Evolutionary conservation across 2,329 filamentous ascomycete genomes (phyloP).

Genomic region (Periconia macrospinosa): DNA sequence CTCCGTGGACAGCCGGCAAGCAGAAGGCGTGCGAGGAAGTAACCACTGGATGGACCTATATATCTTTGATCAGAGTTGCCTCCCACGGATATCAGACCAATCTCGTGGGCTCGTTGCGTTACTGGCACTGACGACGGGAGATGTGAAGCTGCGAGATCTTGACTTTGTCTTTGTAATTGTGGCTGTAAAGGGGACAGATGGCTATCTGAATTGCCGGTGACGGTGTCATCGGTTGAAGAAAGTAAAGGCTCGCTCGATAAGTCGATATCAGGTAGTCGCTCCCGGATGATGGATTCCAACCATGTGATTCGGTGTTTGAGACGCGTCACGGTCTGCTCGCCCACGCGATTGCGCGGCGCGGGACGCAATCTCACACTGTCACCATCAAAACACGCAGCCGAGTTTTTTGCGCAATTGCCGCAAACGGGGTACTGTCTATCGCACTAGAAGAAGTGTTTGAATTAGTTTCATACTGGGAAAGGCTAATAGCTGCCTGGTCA

Average conservation of each 20-base stretch:
- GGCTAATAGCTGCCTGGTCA: too few relatives aligned
- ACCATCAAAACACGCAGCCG: conserved; percentile 12
- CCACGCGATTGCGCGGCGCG: background rate
- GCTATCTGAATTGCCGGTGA: too few relatives aligned
- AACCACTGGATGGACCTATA: conserved; percentile 60
- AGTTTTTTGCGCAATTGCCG: conserved; percentile 13
- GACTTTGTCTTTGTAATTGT: too few relatives aligned
- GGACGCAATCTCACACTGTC: conserved; percentile 11
- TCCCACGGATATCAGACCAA: conserved; percentile 56
- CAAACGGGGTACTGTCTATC: conserved; percentile 13
- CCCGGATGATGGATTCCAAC: conserved; percentile 15
- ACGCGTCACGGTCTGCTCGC: background rate
- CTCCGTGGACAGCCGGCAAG: conserved; percentile 39
- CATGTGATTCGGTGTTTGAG: conserved; percentile 11
- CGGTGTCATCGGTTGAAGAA: too few relatives aligned
- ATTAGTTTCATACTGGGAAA: background rate
- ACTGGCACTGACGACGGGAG: background rate
- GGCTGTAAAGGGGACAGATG: too few relatives aligned
- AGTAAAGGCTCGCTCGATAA: background rate
- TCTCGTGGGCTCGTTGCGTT: conserved; percentile 46
- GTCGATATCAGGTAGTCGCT: conserved; percentile 12
- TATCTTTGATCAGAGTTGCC: conserved; percentile 54
- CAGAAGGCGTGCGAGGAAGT: conserved; percentile 56
- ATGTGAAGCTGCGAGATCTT: too few relatives aligned
- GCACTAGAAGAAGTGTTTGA: conserved; percentile 5